phyloP scores from a whole-genome alignment of 371 early-diverging fungal genomes.

The Mortierella sp. region DNA sequence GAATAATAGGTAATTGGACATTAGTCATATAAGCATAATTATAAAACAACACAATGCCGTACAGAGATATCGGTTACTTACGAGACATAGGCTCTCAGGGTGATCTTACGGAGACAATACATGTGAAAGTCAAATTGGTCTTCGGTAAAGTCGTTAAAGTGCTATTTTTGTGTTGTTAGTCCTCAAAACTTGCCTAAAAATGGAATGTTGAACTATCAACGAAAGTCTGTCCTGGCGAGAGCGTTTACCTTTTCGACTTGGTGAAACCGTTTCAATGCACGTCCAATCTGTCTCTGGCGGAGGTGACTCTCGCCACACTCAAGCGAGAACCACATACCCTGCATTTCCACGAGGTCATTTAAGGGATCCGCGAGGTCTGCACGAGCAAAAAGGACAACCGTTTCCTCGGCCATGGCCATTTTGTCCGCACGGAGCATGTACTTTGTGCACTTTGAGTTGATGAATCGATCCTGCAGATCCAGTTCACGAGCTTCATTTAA shows the following conservation, averaged over 20 bases:
- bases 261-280: constrained; percentile 90
- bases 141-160: constrained; percentile 86
- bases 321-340: constrained; percentile 88
- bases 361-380: constrained; percentile 80
- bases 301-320: constrained; percentile 82
- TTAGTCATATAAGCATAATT: not conserved
- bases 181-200: not conserved
- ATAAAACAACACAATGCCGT: not conserved
- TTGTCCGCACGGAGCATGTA: constrained; percentile 91
- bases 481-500: constrained; percentile 92
- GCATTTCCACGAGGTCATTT: constrained; percentile 91
- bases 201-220: not conserved
- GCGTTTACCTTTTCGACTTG: constrained; percentile 77
- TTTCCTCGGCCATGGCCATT: constrained; percentile 87
- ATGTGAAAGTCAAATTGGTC: constrained; percentile 98
- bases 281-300: constrained; percentile 78
- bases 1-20: not conserved
- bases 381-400: constrained; percentile 84
- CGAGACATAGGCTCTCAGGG: constrained; percentile 87
- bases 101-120: constrained; percentile 92
- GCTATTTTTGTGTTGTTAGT: constrained; percentile 18
- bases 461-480: constrained; percentile 95
- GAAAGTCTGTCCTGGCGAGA: not conserved
- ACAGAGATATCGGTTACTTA: constrained; percentile 26
- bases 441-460: constrained; percentile 96